Evolutionary conservation across 106 monocot genomes (phyloP).

Genomic region (Allium cepa): DNA sequence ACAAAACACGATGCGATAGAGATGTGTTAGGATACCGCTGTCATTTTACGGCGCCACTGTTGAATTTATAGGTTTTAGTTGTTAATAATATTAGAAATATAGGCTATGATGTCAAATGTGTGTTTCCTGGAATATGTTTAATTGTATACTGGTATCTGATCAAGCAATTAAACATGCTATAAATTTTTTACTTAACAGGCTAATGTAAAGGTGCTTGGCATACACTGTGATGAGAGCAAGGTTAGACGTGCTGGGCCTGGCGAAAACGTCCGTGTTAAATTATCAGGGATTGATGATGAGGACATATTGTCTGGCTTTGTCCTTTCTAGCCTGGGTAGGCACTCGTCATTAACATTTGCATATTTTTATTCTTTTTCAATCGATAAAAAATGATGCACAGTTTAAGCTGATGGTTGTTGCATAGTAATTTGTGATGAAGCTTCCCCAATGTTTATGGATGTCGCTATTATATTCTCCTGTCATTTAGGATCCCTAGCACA

Average conservation of each 20-base stretch:
- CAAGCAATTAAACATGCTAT: background rate
- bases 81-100: too few relatives aligned
- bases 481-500: too few relatives aligned
- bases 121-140: background rate
- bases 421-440: too few relatives aligned
- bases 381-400: too few relatives aligned
- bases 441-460: too few relatives aligned
- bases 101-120: too few relatives aligned
- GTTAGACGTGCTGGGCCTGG: conserved; percentile 66
- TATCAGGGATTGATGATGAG: conserved; percentile 90
- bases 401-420: too few relatives aligned
- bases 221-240: conserved; percentile 75
- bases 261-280: conserved; percentile 84
- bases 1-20: too few relatives aligned
- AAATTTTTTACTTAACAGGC: conserved; percentile 21
- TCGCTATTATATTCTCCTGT: too few relatives aligned
- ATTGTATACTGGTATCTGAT: background rate
- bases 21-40: too few relatives aligned
- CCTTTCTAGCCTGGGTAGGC: conserved; percentile 76
- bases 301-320: conserved; percentile 94
- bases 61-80: too few relatives aligned
- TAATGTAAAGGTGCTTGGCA: conserved; percentile 72
- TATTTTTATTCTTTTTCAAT: background rate
- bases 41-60: too few relatives aligned
- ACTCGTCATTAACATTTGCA: background rate